Base-by-base conservation (phyloP, 106 monocot species). In the Allium fistulosum region DNA sequence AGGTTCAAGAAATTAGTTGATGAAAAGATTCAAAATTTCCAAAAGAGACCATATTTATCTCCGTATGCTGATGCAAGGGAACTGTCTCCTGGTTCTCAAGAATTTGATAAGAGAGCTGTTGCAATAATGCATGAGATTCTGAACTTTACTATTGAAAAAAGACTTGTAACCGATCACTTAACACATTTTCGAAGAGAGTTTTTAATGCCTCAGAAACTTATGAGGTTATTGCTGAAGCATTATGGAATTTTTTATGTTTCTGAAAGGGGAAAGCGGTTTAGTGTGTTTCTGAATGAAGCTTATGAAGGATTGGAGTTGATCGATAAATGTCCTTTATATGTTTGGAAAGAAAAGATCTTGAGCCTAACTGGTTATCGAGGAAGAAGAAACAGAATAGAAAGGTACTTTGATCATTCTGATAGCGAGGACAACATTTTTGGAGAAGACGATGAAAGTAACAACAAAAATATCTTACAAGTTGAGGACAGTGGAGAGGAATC, bases 171-270 rank as follows among this genome's bases (percentile, higher is more conserved):
- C 1, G 92, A 92, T 65, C 86, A 86, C 51, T 84, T 97, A 61
- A 97, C 92, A 14, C 92, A 97, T 65, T 97, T 97, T 27, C 77
- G 92, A 9, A 70, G 62, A 12, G 88, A 97, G 66, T 87, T 97
- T 79, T 69, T 80, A 53, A 92, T 97, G 96, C 92, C 92, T 8
- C 96, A 97, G 63, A 97, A 92, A 53, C 63, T 96, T 67, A 96
- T 91, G 95, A 83, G 95, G 76, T 71, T 96, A 62, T 80, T 96
- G 10, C 69, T 96, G 80, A 96, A 88, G 76, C 91, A 96, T 57
- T 85, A 76, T 65, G 95, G 83, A 14, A 88, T 96, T 17, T 97
- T 92, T 78, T 92, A 97, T 74, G 88, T 89, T 60, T 97, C 92
- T 59, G 91, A 92, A 74, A 84, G 96, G 72, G 88, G 92, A n/a